A percentile compares a stretch with the other conserved stretches of the same genome.
These are phyloP conservation scores for Dioscorea zingiberensis DNA, from an alignment of 106 monocot genomes.

Conservation along the genomic window DNA sequence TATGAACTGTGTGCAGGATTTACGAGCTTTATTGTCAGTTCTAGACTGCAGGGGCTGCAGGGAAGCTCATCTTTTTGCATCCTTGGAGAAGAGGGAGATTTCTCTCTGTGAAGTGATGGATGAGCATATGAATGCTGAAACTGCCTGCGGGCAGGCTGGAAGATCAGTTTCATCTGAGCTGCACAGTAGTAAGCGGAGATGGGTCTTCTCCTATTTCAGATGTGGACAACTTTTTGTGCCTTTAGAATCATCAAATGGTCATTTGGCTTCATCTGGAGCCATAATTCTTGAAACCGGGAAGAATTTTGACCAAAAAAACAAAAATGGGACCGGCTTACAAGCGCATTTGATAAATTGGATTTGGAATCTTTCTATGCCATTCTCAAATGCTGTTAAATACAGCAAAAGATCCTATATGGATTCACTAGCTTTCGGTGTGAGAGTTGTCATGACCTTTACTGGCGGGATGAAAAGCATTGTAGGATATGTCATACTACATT, in stretches of 20 bases:
- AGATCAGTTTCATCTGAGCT: constrained; percentile 28
- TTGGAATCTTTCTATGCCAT: constrained; percentile 60
- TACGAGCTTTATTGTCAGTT: constrained; percentile 54
- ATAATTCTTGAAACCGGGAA: constrained; percentile 34
- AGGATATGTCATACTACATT: constrained; percentile 82
- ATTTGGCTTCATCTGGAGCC: constrained; percentile 9
- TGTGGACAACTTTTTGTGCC: constrained; percentile 56
- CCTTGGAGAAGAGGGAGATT: constrained; percentile 55
- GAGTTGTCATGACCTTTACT: constrained; percentile 84
- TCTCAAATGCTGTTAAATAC: constrained; percentile 63
- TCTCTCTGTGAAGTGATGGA: constrained; percentile 61
- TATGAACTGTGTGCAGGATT: constrained; percentile 47
- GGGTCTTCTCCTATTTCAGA: constrained; percentile 87
- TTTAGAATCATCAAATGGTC: constrained; percentile 9
- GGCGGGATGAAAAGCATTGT: constrained; percentile 97
- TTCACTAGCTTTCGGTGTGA: constrained; percentile 59
- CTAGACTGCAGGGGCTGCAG: constrained; percentile 76
- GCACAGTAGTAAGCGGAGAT: constrained; percentile 44
- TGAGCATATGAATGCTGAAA: constrained; percentile 21
- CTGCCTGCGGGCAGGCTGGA: constrained; percentile 9
- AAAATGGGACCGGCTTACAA: constrained; percentile 65
- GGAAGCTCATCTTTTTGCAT: constrained; percentile 69
- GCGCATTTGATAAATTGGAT: constrained; percentile 89
- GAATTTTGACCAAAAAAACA: constrained; percentile 38
- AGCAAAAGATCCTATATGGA: constrained; percentile 51